Percentiles rank a stretch among this genome's conserved stretches.
Conservation (phyloP, 2,329 filamentous ascomycete species). For the Samsoniella hepiali region DNA sequence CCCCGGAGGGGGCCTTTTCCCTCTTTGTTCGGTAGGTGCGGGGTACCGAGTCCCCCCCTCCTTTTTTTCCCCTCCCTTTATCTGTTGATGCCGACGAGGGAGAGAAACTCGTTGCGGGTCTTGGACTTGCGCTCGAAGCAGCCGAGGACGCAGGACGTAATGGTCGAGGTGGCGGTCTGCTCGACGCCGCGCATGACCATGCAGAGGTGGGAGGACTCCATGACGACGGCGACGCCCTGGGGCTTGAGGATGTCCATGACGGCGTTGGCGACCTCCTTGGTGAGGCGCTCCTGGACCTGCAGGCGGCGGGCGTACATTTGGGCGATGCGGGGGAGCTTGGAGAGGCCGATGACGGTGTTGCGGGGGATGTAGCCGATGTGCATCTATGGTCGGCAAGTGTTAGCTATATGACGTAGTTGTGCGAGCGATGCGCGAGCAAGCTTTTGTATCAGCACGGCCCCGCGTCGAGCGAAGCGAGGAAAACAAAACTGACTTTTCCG, state of each 20-base stretch:
- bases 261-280: conserved; percentile 91
- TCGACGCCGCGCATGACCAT: conserved; percentile 99
- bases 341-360: conserved; percentile 87
- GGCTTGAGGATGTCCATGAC: conserved; percentile 91
- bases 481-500: conserved; percentile 66
- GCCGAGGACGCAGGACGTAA: conserved; percentile 96
- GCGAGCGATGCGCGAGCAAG: neutral
- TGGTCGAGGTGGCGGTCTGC: conserved; percentile 82
- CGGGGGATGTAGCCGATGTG: conserved; percentile 97
- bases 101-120: conserved; percentile 93
- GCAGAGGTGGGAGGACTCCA: conserved; percentile 94
- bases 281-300: conserved; percentile 94
- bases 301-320: conserved; percentile 94
- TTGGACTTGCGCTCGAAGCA: conserved; percentile 91
- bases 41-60: too few species aligned
- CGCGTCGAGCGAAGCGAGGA: conserved; percentile 11
- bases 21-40: too few species aligned
- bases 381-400: conserved; percentile 60
- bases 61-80: neutral
- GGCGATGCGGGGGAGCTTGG: conserved; percentile 90
- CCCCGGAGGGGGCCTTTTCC: too few species aligned
- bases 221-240: conserved; percentile 92
- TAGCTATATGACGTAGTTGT: neutral
- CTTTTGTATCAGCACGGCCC: too few species aligned
- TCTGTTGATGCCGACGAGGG: conserved; percentile 63